Base-by-base conservation (phyloP, 176 grass and related monocot genomes). In the Echinochloa phyllopogon region DNA sequence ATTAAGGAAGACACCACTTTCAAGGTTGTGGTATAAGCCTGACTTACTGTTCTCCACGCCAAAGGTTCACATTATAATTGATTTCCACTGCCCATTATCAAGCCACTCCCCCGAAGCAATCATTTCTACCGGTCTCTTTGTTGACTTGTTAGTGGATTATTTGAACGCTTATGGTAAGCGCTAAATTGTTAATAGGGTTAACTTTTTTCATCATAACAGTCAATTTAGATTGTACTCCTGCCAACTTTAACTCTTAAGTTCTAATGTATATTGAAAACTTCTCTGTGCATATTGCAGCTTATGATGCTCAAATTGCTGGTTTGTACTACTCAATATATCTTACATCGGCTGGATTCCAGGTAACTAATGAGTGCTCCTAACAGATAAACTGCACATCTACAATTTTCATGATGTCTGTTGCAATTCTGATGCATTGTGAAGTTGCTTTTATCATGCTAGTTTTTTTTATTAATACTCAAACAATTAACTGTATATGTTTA, bases 101-200 rank as follows among this genome's bases (percentile, higher is more conserved):
- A 88, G 87, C n/a, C 74, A 89, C 24, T 99, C 96, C 17, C 91
- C 96, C 2, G 91, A 99, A 89, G 87, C 96, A 69, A 82, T 75
- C 15, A 44, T 96, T 81, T 89, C 91, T 53, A 96, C 81, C 29
- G 50, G 75, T 60, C 82, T 99, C 17, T 96, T 92, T 66, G 83
- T 92, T 49, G 73, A 81, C 36, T 81, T 99, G 81, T 79, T 99
- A 88, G 87, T 23, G 50, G 96, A 99, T 96, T 96, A 99, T 81
- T 92, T 99, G 66, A 99, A 99, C 65, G 93, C 94, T 55, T 99
- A 96, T 88, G 93, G 96, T 98, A 90, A 88, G 85, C 80, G 65
- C 21, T 41, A 83, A 79, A 40, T 85, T 43, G n/a, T 4, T 65
- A 44, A 69, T 90, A 65, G 57, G 23, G 3, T 81, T 6, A 25